phyloP scores from a whole-genome alignment of 2,329 filamentous ascomycete genomes.

The Trichocomaceae sp. region DNA sequence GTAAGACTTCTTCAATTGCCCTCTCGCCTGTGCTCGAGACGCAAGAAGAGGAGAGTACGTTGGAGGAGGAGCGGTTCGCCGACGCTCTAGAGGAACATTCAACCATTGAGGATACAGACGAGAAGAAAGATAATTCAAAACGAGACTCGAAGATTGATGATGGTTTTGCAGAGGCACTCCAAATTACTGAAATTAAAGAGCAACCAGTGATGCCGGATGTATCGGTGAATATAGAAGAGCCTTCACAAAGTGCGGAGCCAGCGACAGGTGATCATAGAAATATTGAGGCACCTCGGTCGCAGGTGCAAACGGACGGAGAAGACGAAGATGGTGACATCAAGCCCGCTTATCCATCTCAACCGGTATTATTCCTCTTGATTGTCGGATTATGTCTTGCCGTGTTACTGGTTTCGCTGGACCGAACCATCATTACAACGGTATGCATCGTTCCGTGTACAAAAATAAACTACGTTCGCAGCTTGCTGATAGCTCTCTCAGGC shows the following conservation, averaged over 20 bases:
- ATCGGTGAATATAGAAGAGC: background rate
- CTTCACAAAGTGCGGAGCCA: conserved; percentile 2
- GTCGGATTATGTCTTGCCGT: conserved; percentile 24
- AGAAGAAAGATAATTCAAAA: conserved; percentile 8
- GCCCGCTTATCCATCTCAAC: conserved; percentile 18
- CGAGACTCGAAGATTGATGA: conserved; percentile 16
- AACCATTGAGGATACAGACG: background rate
- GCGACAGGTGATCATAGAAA: background rate
- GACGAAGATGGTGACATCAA: background rate
- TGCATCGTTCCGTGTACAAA: background rate
- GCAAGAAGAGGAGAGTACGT: conserved; percentile 10
- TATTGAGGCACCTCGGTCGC: background rate
- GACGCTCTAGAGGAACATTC: conserved; percentile 12
- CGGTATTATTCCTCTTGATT: conserved; percentile 20
- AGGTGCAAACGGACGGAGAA: background rate
- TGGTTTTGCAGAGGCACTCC: conserved; percentile 6
- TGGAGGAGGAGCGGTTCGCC: conserved; percentile 12
- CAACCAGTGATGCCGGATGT: conserved; percentile 5
- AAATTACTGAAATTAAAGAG: conserved; percentile 7
- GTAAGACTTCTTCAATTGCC: background rate
- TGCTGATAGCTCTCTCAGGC: conserved; percentile 22
- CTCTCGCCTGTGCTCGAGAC: conserved; percentile 13
- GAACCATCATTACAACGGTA: conserved; percentile 21
- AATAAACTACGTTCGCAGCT: background rate
- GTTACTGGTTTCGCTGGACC: conserved; percentile 24